Conservation (phyloP, 2,329 filamentous ascomycete genomes). For the Colletotrichum somersetense region DNA sequence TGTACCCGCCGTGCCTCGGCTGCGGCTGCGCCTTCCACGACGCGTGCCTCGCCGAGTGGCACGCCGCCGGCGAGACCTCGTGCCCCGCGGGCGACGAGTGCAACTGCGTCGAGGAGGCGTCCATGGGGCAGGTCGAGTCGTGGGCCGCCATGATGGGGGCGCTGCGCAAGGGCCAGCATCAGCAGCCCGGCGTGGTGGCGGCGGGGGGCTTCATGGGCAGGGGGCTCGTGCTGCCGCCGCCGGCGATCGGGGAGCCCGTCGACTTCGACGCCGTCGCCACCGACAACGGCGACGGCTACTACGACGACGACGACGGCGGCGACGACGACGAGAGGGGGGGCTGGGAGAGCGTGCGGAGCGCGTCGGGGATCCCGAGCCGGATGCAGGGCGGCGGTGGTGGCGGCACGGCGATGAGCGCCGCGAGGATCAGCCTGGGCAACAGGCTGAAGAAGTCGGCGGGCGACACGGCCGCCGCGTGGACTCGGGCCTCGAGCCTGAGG, state of each 20-base stretch:
- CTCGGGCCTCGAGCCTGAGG: slow-evolving; percentile 57
- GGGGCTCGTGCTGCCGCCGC: slow-evolving; percentile 45
- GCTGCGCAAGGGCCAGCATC: slow-evolving; percentile 50
- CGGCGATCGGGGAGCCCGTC: slow-evolving; percentile 46
- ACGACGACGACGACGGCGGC: slow-evolving; percentile 46
- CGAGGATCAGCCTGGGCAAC: slow-evolving; percentile 63
- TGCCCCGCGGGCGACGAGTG: slow-evolving; percentile 77
- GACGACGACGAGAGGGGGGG: slow-evolving; percentile 52
- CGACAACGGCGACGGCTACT: slow-evolving; percentile 49
- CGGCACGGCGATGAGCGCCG: slow-evolving; percentile 49
- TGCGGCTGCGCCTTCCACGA: slow-evolving; percentile 74
- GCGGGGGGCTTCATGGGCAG: slow-evolving; percentile 18
- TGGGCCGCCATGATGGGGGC: slow-evolving; percentile 69
- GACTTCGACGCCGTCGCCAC: slow-evolving; percentile 45
- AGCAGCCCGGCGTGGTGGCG: slow-evolving; percentile 20
- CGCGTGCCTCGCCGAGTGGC: slow-evolving; percentile 70
- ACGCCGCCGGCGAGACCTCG: slow-evolving; percentile 65
- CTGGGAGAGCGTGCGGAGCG: slow-evolving; percentile 53
- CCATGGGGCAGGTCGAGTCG: slow-evolving; percentile 69
- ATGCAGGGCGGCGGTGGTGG: slow-evolving; percentile 44
- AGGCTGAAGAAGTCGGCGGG: slow-evolving; percentile 63
- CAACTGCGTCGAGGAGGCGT: slow-evolving; percentile 69
- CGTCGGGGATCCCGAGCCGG: slow-evolving; percentile 42
- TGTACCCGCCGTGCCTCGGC: slow-evolving; percentile 71
- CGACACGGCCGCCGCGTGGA: slow-evolving; percentile 51